Evolutionary conservation across 179 eudicot species (phyloP).

Genomic region (Beta corolliflora): DNA sequence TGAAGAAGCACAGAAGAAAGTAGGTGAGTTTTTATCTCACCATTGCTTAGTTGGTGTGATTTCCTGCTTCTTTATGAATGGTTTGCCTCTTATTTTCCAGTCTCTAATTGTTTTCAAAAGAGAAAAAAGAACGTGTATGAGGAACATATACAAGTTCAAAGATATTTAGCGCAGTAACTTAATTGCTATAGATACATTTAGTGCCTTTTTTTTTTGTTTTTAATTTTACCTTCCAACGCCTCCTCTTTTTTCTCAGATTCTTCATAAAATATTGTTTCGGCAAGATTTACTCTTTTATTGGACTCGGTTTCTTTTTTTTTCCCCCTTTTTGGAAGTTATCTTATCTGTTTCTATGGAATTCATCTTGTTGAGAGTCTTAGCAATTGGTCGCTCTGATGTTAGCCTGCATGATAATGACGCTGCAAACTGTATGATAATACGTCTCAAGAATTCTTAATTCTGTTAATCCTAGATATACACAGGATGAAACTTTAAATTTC

Average conservation of each 20-base stretch:
- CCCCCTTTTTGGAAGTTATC: too few species aligned
- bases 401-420: not conserved
- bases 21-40: constrained; percentile 46
- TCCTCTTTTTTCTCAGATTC: not conserved
- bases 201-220: not conserved
- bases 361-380: not conserved
- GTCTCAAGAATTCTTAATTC: not conserved
- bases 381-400: not conserved
- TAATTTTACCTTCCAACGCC: not conserved
- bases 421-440: not conserved
- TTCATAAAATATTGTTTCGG: not conserved
- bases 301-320: too few species aligned
- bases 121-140: not conserved
- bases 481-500: not conserved
- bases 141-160: constrained; percentile 1
- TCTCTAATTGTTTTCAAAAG: not conserved
- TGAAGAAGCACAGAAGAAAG: constrained; percentile 55
- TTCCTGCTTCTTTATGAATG: not conserved
- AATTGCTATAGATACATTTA: not conserved
- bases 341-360: not conserved
- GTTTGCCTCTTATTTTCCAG: not conserved
- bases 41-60: constrained; percentile 5
- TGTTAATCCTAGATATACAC: not conserved
- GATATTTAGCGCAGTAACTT: not conserved
- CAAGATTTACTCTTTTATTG: not conserved